Base-by-base conservation (phyloP, 495 filamentous ascomycete genomes). In the Aspergillus diversus region DNA sequence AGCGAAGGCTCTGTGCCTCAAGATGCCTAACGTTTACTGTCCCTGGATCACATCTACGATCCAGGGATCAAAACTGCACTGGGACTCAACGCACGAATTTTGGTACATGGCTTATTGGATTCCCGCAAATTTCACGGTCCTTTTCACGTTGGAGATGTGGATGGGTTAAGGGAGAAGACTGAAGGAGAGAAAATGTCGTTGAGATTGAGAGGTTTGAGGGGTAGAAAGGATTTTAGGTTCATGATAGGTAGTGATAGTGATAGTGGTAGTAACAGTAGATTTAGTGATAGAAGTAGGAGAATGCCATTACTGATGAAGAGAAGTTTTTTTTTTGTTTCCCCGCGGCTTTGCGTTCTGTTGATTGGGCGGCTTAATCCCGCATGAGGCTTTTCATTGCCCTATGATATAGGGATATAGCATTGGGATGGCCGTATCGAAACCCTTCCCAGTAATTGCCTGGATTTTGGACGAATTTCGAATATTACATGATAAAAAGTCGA, bases 1-100 rank as follows among this genome's bases (percentile, higher is more conserved):
- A 48, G 39, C 13, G 5, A 35, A 3, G 35, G 49, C 27, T 5
- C 48, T 1, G 37, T 60, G 52, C 33, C 43, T 2, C 57, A 49
- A 31, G 42, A 55, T 39, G 59, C 63, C 63, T 72, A 72, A 72
- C 65, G 34, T 17, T 63, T 70, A 59, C 70, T 68, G 62, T 68
- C 70, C 65, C 52, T 65, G 59, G 61, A 37, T 68, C 53, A 57
- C 57, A 4, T 9, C 47, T 16, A 16, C 17, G 61, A 35, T 33
- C 52, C 35, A 52, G 63, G 67, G 57, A 67, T 64, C 27, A 17
- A 21, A 11, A 17, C 46, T n/a, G 32, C 7, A 43, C 42, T 34
- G 58, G 62, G 31, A 47, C 27, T 55, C 31, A 21, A 52, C 27
- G 9, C 35, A 11, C 31, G 46, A 32, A 51, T 52, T 53, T 34